Conservation (phyloP, 306 rosid genomes). For the Hippophae gyantsensis region DNA sequence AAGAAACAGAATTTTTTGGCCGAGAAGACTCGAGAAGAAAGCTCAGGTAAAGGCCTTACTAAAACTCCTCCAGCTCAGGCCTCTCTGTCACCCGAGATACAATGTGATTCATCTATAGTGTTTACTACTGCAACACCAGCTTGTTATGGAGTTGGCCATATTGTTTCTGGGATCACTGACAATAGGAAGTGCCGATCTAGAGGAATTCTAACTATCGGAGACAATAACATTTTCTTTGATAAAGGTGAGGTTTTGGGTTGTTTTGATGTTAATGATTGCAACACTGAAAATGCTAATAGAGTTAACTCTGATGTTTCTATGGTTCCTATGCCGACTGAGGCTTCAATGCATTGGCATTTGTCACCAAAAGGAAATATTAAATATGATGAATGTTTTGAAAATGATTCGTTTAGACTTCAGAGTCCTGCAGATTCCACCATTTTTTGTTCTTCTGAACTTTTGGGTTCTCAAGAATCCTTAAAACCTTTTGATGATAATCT, state of each 20-base stretch:
- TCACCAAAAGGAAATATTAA: constrained; percentile 55
- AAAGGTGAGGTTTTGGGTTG: constrained; percentile 25
- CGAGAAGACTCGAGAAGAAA: constrained; percentile 27
- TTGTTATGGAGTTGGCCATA: constrained; percentile 74
- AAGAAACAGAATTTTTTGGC: constrained; percentile 19
- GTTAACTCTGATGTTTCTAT: constrained; percentile 25
- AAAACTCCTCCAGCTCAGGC: constrained; percentile 66
- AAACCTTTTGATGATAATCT: constrained; percentile 30
- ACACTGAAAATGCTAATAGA: constrained; percentile 10
- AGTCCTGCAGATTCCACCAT: constrained; percentile 27
- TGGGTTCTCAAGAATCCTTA: constrained; percentile 34
- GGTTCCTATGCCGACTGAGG: constrained; percentile 63
- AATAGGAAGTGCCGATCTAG: constrained; percentile 81
- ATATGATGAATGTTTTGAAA: constrained; percentile 24
- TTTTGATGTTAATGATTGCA: constrained; percentile 20
- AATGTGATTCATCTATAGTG: constrained; percentile 44
- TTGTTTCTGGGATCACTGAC: constrained; percentile 69
- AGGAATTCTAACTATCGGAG: constrained; percentile 63
- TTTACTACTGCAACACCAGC: constrained; percentile 38
- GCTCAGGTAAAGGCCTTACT: constrained; percentile 21
- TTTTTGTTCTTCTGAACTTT: constrained; percentile 26
- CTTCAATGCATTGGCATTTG: constrained; percentile 68
- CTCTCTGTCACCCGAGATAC: constrained; percentile 78
- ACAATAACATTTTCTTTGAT: constrained; percentile 27
- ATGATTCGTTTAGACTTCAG: constrained; percentile 10